Evolutionary conservation across 2,329 filamentous ascomycete genomes (phyloP), one percentile per base, ranked within the genome.

Genomic region (Fusarium avenaceum): DNA sequence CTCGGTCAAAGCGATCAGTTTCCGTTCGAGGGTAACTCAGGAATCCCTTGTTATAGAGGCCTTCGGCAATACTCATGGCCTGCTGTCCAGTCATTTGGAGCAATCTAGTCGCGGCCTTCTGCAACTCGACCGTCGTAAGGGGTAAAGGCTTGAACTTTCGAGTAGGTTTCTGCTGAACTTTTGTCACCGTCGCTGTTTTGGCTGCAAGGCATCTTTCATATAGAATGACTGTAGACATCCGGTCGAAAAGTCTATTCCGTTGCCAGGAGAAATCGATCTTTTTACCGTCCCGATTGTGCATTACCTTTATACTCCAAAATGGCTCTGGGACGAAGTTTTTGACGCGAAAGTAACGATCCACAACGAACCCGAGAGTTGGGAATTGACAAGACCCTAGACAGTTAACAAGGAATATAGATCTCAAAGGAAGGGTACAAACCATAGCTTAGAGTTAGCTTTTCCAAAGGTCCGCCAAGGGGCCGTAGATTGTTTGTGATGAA

Each of bases 11-110:
- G 32, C 95, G 92, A 78, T 99, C 96, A 0, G 96, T 99, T 79
- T 99, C 96, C 0, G 96, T 99, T 79, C 96, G 90, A 2, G 96
- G 96, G 79, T 99, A 99, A 78, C 94, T 97, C 79, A 99, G 97
- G 80, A 94, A 98, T 0, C 96, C 96, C 78, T 92, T 94, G 47
- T 94, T 94, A 82, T 99, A 99, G 3, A 99, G 86, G 7, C 84
- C 83, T 78, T 99, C 96, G 6, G 96, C 96, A 24, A 91, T 84
- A 48, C 86, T 90, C 94, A 99, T 97, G 44, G 97, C 93, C 62
- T 91, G 87, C 72, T 97, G 92, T 81, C 94, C 94, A 67, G 90
- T 93, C 89, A 99, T 93, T n/a, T 89, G 89, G 24, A 99, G 85
- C 74, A 96, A 93, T 28, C 90, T 87, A 68, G 92, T 97, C 14